Percentiles rank a stretch among this genome's conserved stretches.
phyloP scores from a whole-genome alignment of 2,329 filamentous ascomycete genomes.

The Colletotrichum eremochloae region DNA sequence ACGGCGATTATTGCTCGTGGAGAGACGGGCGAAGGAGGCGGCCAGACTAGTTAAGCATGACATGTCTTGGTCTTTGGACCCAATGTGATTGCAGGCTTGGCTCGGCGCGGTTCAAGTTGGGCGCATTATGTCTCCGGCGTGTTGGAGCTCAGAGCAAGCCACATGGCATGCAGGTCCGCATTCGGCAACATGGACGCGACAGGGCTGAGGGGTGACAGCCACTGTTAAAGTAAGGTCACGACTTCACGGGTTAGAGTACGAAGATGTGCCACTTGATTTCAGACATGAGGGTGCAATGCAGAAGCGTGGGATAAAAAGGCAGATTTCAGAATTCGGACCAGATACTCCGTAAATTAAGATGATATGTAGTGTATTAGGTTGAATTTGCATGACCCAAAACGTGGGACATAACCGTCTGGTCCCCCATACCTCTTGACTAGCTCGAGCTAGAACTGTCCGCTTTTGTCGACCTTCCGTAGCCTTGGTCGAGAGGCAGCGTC shows the following conservation, averaged over 20 bases:
- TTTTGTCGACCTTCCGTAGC: not conserved
- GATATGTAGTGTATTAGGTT: not conserved
- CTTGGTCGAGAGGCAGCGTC: not conserved
- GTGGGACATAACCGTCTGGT: not conserved
- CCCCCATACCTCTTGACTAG: not conserved
- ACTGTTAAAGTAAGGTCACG: not conserved
- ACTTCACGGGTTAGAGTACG: not conserved
- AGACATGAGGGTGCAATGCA: not conserved
- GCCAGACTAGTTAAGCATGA: conserved; percentile 15
- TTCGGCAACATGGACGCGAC: conserved; percentile 12
- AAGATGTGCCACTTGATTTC: not conserved
- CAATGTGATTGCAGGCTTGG: conserved; percentile 19
- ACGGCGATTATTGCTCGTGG: conserved; percentile 12
- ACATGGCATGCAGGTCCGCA: conserved; percentile 23
- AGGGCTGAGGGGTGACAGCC: conserved; percentile 20
- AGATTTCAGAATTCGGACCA: not conserved
- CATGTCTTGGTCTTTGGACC: not conserved
- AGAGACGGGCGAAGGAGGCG: conserved; percentile 12
- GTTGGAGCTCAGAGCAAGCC: conserved; percentile 24
- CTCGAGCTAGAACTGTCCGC: not conserved
- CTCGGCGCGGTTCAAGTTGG: conserved; percentile 17
- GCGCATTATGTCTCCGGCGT: conserved; percentile 5
- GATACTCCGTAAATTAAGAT: not conserved
- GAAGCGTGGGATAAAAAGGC: no score
- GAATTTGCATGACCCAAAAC: not conserved